Evolutionary conservation across 1,139 yeast species (phyloP), one percentile per base, ranked within the genome.

Genomic region (Hansenula sp.): DNA sequence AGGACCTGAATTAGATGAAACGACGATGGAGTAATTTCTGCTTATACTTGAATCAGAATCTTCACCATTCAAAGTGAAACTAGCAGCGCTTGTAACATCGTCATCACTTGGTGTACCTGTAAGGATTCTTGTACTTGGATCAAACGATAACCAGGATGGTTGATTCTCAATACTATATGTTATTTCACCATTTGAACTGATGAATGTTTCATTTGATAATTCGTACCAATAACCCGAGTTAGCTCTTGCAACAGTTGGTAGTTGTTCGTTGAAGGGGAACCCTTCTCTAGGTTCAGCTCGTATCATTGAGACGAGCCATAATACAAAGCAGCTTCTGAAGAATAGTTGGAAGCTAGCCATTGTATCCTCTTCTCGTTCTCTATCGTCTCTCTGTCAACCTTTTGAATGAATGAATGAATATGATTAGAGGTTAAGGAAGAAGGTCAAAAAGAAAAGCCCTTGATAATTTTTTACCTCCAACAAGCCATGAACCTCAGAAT

Each of bases 231-330:
- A 93, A 1, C 63, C 58, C 52, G 78, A 70, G 50, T 79, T 78
- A 16, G 79, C 77, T 47, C 96, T 74, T 5, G 96, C 97, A 12
- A 93, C 87, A 32, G 90, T 84, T 16, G 98, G 98, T 33, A 81
- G 73, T 65, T 93, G 99, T 59, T 82, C 81, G 52, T 76, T 67
- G 58, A 93, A 77, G 8, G 97, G 94, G 69, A 85, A 91, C 37
- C 91, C 90, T 47, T 80, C 74, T 50, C 77, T 76, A 2, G 82
- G 82, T 17, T 61, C 50, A 2, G 67, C 64, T 38, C 45, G 68
- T 70, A 38, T 31, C 24, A 36, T 7, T 13, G 38, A 27, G 17
- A 28, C 28, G 33, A 36, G 19, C 25, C 38, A 17, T 28, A 36
- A n/a, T 13, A 36, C 5, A 27, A 35, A 7, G 16, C n/a, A 27